Evolutionary conservation across 1,284 basidiomycete species (phyloP).

Genomic region (Irpex rosettiformis): DNA sequence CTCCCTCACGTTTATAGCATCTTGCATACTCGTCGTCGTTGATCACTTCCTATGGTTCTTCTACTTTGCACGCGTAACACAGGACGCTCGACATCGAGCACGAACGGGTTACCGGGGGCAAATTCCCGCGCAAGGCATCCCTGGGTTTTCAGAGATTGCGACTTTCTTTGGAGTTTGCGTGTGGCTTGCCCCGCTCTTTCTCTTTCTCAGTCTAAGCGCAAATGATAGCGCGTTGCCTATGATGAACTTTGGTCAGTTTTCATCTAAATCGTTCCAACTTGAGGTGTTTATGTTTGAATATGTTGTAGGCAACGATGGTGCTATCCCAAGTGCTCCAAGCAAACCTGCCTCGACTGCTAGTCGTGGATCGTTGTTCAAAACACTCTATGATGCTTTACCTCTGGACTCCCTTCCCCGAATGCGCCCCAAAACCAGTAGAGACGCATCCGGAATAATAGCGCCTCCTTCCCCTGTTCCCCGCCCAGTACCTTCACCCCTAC

Average conservation of each 20-base stretch:
- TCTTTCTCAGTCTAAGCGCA: slow-evolving; percentile 91
- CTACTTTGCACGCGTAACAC: slow-evolving; percentile 75
- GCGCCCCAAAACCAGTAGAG: slow-evolving; percentile 24
- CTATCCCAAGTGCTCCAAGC: slow-evolving; percentile 23
- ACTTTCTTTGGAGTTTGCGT: slow-evolving; percentile 88
- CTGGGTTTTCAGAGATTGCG: slow-evolving; percentile 85
- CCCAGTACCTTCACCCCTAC: slow-evolving; percentile 18
- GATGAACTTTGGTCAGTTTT: slow-evolving; percentile 30
- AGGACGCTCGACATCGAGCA: slow-evolving; percentile 45
- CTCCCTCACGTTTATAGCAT: slow-evolving; percentile 78
- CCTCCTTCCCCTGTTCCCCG: slow-evolving; percentile 25
- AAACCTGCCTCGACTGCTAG: slow-evolving; percentile 15
- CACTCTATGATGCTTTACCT: slow-evolving; percentile 28
- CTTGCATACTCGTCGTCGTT: slow-evolving; percentile 76
- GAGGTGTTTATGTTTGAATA: slow-evolving; percentile 2
- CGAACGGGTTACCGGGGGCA: slow-evolving; percentile 36
- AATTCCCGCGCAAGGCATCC: slow-evolving; percentile 30
- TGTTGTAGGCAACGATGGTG: slow-evolving; percentile 9
- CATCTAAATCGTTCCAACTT: neutral
- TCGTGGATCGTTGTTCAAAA: slow-evolving; percentile 32
- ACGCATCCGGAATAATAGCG: slow-evolving; percentile 32
- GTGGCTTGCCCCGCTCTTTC: slow-evolving; percentile 87
- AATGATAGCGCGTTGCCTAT: slow-evolving; percentile 89
- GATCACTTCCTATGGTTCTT: slow-evolving; percentile 97
- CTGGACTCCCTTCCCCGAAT: slow-evolving; percentile 27